Conservation (phyloP, 2,329 filamentous ascomycete species). For the Purpureocillium lavendulum region DNA sequence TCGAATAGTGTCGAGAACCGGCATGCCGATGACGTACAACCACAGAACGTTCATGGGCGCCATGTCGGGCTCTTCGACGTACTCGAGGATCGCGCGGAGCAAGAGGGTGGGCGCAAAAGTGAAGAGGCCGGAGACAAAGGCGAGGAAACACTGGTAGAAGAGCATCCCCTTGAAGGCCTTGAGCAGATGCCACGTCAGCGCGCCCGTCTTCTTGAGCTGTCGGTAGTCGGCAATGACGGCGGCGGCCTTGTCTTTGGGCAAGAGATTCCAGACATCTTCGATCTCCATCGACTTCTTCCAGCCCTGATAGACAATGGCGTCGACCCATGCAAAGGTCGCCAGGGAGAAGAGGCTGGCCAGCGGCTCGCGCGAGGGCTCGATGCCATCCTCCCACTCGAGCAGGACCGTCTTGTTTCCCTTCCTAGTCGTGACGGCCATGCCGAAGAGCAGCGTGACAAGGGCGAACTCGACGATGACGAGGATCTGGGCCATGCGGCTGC, state of each 20-base stretch:
- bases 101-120: constrained; percentile 89
- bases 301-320: constrained; percentile 79
- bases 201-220: constrained; percentile 72
- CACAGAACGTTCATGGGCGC: constrained; percentile 83
- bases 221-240: constrained; percentile 74
- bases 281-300: constrained; percentile 81
- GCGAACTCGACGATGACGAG: constrained; percentile 68
- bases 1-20: constrained; percentile 71
- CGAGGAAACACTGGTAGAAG: constrained; percentile 71
- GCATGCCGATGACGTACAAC: constrained; percentile 89
- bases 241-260: constrained; percentile 81
- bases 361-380: constrained; percentile 81
- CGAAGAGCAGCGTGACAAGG: constrained; percentile 64
- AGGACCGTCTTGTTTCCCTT: constrained; percentile 88
- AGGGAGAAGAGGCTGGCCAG: constrained; percentile 83
- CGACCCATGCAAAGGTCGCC: constrained; percentile 84
- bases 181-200: constrained; percentile 71
- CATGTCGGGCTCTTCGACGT: constrained; percentile 72
- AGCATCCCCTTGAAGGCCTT: constrained; percentile 76
- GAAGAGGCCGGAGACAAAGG: constrained; percentile 69
- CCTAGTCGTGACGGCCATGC: constrained; percentile 71
- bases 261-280: constrained; percentile 82
- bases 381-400: constrained; percentile 79
- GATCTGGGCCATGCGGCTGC: constrained; percentile 50
- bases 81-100: constrained; percentile 84